phyloP scores from a whole-genome alignment of 139 green algal genomes.

The Tetratostichococcus sp. region DNA sequence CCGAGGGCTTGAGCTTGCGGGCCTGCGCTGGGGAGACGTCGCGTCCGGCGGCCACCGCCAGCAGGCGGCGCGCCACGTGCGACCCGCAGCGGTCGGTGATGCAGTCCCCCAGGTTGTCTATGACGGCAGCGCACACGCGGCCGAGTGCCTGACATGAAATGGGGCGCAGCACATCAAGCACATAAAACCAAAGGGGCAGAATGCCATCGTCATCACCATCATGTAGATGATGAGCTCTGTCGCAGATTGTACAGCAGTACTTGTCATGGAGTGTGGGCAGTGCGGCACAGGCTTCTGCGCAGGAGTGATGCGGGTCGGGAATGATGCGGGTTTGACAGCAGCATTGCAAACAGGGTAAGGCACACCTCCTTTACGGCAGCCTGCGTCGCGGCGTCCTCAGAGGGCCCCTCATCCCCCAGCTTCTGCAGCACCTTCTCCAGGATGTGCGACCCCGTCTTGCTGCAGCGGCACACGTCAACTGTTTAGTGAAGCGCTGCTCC shows the following conservation, averaged over 20 bases:
- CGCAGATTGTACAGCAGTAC: too few species aligned
- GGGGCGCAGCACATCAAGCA: too few species aligned
- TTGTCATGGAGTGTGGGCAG: too few species aligned
- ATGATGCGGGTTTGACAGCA: too few species aligned
- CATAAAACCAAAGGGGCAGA: too few species aligned
- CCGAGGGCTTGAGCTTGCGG: conserved; percentile 12
- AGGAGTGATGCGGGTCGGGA: too few species aligned
- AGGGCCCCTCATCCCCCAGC: conserved; percentile 22
- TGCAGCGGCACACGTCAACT: conserved; percentile 37
- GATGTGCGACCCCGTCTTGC: conserved; percentile 72
- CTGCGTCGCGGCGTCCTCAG: conserved; percentile 4
- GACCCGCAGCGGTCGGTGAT: conserved; percentile 50
- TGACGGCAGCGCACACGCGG: conserved; percentile 17
- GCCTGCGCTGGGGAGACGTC: conserved; percentile 42
- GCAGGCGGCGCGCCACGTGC: conserved; percentile 58
- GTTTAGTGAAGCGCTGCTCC: too few species aligned
- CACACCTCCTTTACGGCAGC: background rate
- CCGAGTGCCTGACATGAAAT: conserved; percentile 12
- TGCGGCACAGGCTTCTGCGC: too few species aligned
- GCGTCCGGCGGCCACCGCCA: conserved; percentile 49
- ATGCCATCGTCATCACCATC: too few species aligned
- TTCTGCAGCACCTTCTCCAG: conserved; percentile 40
- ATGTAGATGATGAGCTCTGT: too few species aligned
- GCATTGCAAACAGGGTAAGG: too few species aligned
- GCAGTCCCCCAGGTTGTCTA: conserved; percentile 46